Percentiles rank a stretch among this genome's conserved stretches.
Conservation (phyloP, 1,284 basidiomycete genomes). For the Rhodotorula sp. region DNA sequence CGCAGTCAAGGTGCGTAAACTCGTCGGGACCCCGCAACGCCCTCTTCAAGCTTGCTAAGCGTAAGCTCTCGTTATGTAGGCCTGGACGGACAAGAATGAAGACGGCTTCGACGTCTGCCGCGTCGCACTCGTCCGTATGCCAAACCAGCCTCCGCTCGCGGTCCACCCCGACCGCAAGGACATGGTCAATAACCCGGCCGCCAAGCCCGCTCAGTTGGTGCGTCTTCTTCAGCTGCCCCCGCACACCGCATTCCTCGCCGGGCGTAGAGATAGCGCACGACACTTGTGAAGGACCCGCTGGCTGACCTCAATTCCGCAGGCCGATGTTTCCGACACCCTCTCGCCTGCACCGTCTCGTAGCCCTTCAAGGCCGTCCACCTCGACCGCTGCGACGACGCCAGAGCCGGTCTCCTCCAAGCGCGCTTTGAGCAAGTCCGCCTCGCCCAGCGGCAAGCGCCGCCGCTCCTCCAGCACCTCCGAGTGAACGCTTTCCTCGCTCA, state of each 20-base stretch:
- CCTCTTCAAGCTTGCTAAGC: no score
- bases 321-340: neutral
- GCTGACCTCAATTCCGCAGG: neutral
- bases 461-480: neutral
- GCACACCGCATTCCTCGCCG: neutral
- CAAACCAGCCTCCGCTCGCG: slow-evolving; percentile 22
- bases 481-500: neutral
- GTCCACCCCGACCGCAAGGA: slow-evolving; percentile 6
- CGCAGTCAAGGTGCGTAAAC: slow-evolving; percentile 56
- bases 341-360: neutral
- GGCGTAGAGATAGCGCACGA: no score
- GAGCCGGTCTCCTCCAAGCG: neutral
- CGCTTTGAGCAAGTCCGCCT: neutral
- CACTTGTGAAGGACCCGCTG: no score
- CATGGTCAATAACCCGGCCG: neutral
- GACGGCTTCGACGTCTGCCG: slow-evolving; percentile 74
- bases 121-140: slow-evolving; percentile 61
- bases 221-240: neutral
- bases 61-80: slow-evolving; percentile 74
- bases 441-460: neutral
- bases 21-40: no score
- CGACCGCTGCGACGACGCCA: neutral
- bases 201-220: no score
- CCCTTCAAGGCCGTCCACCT: neutral
- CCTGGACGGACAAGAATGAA: slow-evolving; percentile 60